Percentiles rank a stretch among this genome's conserved stretches.
Conservation (phyloP, 75 land plant species). For the Selaginella tamariscina region DNA sequence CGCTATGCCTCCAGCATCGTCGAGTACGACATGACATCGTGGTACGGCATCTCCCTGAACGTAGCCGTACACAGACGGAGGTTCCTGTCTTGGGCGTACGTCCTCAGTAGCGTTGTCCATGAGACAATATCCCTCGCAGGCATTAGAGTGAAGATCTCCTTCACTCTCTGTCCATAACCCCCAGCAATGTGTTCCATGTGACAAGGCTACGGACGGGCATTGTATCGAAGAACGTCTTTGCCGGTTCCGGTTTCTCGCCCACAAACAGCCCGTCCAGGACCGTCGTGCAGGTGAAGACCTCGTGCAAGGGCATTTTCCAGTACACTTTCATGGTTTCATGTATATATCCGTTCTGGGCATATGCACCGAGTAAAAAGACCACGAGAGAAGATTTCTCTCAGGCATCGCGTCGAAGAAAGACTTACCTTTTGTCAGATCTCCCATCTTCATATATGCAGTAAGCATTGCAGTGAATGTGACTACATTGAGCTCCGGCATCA, state of each 20-base stretch:
- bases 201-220: background rate
- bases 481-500: background rate
- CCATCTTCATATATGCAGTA: background rate
- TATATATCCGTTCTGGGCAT: background rate
- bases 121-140: background rate
- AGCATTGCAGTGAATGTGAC: background rate
- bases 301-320: too few relatives aligned
- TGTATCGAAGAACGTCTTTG: background rate
- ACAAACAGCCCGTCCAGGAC: too few relatives aligned
- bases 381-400: background rate
- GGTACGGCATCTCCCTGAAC: background rate
- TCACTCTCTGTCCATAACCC: background rate
- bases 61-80: background rate
- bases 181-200: too few relatives aligned
- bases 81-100: background rate
- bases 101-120: background rate
- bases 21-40: background rate
- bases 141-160: background rate
- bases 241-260: too few relatives aligned
- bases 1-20: background rate
- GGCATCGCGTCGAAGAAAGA: background rate
- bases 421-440: background rate
- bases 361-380: background rate
- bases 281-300: too few relatives aligned
- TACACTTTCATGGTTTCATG: too few relatives aligned